A percentile compares a stretch with the other conserved stretches of the same genome.
phyloP scores from a whole-genome alignment of 495 filamentous ascomycete species.

The Sordaria brevicollis region DNA sequence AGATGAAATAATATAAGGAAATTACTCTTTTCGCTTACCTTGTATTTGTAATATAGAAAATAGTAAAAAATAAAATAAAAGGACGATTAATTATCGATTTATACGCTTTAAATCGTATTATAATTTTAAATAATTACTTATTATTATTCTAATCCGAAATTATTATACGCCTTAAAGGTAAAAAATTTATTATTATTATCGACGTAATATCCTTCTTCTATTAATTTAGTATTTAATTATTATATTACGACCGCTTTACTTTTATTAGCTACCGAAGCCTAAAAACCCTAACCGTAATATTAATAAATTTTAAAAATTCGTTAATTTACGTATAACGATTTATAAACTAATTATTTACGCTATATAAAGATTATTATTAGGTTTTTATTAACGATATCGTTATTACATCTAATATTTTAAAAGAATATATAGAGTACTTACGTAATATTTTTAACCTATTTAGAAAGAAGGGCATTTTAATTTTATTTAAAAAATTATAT shows the following conservation, averaged over 20 bases:
- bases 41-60: too few relatives aligned
- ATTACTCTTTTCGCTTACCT: too few relatives aligned
- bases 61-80: too few relatives aligned
- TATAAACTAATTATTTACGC: neutral
- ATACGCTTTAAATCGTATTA: too few relatives aligned
- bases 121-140: too few relatives aligned
- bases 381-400: neutral
- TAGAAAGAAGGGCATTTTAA: neutral
- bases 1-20: too few relatives aligned
- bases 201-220: neutral
- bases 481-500: neutral
- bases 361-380: neutral
- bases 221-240: neutral
- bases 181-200: neutral
- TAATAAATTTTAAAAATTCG: neutral
- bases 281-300: neutral
- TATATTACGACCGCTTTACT: neutral
- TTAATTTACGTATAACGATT: neutral
- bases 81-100: too few relatives aligned
- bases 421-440: too few relatives aligned
- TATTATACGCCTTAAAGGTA: too few relatives aligned
- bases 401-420: neutral
- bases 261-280: neutral
- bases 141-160: too few relatives aligned
- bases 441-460: neutral